A percentile compares a stretch with the other conserved stretches of the same genome.
Conservation (phyloP, 768 basidiomycete species). For the Solioccasus polychromus region DNA sequence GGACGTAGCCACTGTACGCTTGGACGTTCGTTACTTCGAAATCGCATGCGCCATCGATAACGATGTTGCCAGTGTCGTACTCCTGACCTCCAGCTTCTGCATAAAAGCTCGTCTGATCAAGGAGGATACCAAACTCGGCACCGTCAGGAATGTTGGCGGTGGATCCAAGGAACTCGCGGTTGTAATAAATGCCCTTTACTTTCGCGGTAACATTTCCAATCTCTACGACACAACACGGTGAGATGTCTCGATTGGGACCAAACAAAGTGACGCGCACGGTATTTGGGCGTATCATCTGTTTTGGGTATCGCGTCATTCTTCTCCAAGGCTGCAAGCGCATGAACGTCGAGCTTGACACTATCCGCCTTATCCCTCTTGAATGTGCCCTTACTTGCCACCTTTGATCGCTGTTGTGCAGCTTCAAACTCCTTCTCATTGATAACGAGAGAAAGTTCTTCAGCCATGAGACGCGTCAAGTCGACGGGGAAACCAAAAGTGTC, state of each 20-base stretch:
- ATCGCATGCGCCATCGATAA: slow-evolving; percentile 87
- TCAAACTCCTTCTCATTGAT: slow-evolving; percentile 91
- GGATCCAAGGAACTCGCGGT: slow-evolving; percentile 69
- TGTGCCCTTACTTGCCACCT: slow-evolving; percentile 86
- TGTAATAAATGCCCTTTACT: slow-evolving; percentile 82
- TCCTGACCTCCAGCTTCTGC: slow-evolving; percentile 98
- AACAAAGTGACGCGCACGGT: slow-evolving; percentile 51
- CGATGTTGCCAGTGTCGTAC: slow-evolving; percentile 92
- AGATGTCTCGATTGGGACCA: neutral
- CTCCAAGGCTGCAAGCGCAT: slow-evolving; percentile 87
- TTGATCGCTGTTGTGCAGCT: slow-evolving; percentile 80
- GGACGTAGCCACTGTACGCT: slow-evolving; percentile 90
- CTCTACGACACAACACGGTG: slow-evolving; percentile 42
- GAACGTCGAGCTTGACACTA: slow-evolving; percentile 90
- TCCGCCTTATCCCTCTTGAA: slow-evolving; percentile 66
- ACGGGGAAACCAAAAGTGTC: slow-evolving; percentile 99
- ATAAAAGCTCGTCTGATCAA: slow-evolving; percentile 94
- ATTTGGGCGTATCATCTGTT: slow-evolving; percentile 92
- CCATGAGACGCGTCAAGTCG: slow-evolving; percentile 95
- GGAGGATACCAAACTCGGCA: slow-evolving; percentile 75
- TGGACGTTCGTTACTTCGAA: slow-evolving; percentile 95
- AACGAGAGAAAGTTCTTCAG: slow-evolving; percentile 81
- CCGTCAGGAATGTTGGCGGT: slow-evolving; percentile 65
- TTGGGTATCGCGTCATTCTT: slow-evolving; percentile 75
- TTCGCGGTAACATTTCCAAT: slow-evolving; percentile 73